Conservation (phyloP, 225 moss, liverwort and hornwort genomes). For the Bryoerythrophyllum caledonicum region DNA sequence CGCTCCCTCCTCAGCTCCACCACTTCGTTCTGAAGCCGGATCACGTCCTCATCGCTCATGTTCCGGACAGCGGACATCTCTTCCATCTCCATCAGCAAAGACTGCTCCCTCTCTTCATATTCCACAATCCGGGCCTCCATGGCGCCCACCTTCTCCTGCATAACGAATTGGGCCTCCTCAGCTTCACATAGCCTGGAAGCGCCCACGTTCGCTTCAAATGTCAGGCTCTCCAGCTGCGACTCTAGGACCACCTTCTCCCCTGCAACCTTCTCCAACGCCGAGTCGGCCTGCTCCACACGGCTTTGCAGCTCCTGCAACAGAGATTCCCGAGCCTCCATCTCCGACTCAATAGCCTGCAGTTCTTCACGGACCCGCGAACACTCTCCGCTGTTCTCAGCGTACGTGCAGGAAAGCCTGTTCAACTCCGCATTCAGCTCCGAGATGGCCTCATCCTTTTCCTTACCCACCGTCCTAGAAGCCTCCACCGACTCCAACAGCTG, state of each 20-base stretch:
- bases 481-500: constrained; percentile 33
- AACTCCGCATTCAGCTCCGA: constrained; percentile 37
- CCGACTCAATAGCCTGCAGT: constrained; percentile 26
- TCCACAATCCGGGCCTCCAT: constrained; percentile 40
- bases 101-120: constrained; percentile 40
- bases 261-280: constrained; percentile 26
- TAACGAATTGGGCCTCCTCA: constrained; percentile 30
- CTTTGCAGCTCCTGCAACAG: constrained; percentile 26
- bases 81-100: constrained; percentile 42
- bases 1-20: constrained; percentile 49
- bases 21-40: constrained; percentile 37
- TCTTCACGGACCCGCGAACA: constrained; percentile 31
- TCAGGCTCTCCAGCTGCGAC: constrained; percentile 30
- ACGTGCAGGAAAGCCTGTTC: constrained; percentile 24
- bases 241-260: constrained; percentile 35
- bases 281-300: constrained; percentile 14
- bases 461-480: constrained; percentile 16
- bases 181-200: constrained; percentile 35
- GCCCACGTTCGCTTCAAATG: constrained; percentile 34
- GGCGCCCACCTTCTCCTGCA: constrained; percentile 33
- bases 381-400: constrained; percentile 31
- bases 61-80: constrained; percentile 34
- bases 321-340: constrained; percentile 19
- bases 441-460: constrained; percentile 44
- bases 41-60: constrained; percentile 42